A percentile compares a stretch with the other conserved stretches of the same genome.
These are phyloP conservation scores for Solanum aculeatissimum DNA, from an alignment of 305 asterid genomes.

Conservation along the genomic window DNA sequence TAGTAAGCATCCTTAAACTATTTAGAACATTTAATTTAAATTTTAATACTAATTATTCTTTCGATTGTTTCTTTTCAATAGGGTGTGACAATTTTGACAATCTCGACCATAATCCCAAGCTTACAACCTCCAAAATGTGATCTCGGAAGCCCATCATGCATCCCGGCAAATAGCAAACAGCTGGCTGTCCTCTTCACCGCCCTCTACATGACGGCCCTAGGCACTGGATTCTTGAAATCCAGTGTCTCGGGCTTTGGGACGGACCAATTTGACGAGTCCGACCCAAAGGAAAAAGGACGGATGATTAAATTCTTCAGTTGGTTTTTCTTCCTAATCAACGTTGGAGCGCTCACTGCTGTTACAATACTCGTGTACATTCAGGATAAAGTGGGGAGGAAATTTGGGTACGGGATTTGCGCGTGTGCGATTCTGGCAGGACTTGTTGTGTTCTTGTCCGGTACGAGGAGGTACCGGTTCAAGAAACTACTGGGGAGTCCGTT, in stretches of 20 bases:
- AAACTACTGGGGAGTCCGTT: conserved; percentile 74
- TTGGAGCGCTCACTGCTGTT: conserved; percentile 29
- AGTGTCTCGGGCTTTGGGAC: conserved; percentile 81
- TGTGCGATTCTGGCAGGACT: conserved; percentile 45
- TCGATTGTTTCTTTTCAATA: not conserved
- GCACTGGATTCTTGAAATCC: conserved; percentile 66
- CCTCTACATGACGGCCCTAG: conserved; percentile 61
- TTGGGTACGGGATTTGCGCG: conserved; percentile 77
- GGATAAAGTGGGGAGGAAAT: conserved; percentile 54
- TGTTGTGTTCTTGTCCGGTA: conserved; percentile 44
- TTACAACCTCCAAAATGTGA: conserved; percentile 62
- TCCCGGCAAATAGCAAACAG: conserved; percentile 37
- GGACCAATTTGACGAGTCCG: conserved; percentile 65
- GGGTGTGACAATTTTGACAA: conserved; percentile 64
- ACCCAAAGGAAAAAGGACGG: conserved; percentile 29
- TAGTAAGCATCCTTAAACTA: not conserved
- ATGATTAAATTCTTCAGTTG: conserved; percentile 74
- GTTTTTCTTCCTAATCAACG: conserved; percentile 63
- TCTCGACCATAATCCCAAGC: conserved; percentile 58
- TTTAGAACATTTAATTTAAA: not conserved
- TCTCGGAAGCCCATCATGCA: conserved; percentile 24
- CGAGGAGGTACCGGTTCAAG: conserved; percentile 66
- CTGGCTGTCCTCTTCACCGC: conserved; percentile 32
- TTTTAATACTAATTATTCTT: not conserved
- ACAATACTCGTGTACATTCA: conserved; percentile 63